Percentiles rank a stretch among this genome's conserved stretches.
Evolutionary conservation across 768 basidiomycete species (phyloP).

Genomic region (Lactarius pseudohatsudake): DNA sequence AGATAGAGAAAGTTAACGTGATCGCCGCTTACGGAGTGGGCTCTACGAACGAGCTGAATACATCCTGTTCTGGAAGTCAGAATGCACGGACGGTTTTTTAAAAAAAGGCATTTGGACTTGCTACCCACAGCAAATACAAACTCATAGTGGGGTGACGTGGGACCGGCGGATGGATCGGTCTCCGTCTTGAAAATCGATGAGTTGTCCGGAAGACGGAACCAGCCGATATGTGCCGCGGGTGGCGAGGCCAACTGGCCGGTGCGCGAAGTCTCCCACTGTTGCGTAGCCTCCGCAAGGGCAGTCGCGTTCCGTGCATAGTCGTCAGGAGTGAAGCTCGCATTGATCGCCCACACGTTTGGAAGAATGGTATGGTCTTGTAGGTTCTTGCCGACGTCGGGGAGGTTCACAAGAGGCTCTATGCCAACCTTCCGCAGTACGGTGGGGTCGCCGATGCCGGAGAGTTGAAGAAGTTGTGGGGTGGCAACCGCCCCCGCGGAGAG

Average conservation of each 20-base stretch:
- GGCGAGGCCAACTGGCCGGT: conserved; percentile 10
- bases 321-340: conserved; percentile 8
- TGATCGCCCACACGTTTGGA: conserved; percentile 8
- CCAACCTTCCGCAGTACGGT: conserved; percentile 45
- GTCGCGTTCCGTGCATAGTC: background rate
- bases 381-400: conserved; percentile 54
- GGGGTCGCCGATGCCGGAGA: conserved; percentile 58
- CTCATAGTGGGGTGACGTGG: conserved; percentile 14
- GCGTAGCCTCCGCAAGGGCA: background rate
- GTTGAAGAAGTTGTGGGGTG: conserved; percentile 47
- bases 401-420: conserved; percentile 46
- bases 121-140: conserved; percentile 2
- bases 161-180: conserved; percentile 9
- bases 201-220: conserved; percentile 14
- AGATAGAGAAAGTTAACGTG: background rate
- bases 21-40: conserved; percentile 1
- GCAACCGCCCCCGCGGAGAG: conserved; percentile 28
- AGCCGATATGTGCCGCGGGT: conserved; percentile 2
- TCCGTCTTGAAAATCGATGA: background rate
- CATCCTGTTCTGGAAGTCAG: background rate
- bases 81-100: background rate
- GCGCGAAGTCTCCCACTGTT: conserved; percentile 8
- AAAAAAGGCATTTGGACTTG: background rate
- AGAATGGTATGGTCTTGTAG: conserved; percentile 46
- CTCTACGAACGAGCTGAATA: background rate